A percentile compares a stretch with the other conserved stretches of the same genome.
phyloP scores from a whole-genome alignment of 2,329 filamentous ascomycete species.

The Aspergillus candidus region DNA sequence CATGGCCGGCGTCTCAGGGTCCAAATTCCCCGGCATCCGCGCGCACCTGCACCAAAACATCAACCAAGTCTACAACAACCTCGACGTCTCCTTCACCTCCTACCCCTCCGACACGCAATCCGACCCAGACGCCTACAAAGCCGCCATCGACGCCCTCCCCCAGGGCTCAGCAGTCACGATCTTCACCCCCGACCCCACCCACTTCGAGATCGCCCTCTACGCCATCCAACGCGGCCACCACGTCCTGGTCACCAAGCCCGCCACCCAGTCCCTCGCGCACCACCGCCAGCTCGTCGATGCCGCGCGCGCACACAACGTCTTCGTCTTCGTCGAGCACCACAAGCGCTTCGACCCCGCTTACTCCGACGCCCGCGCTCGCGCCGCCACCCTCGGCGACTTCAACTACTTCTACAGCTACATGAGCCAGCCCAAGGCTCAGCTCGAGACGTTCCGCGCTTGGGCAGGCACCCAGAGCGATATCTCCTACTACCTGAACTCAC shows the following conservation, averaged over 20 bases:
- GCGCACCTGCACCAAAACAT: constrained; percentile 86
- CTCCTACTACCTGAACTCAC: constrained; percentile 91
- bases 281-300: constrained; percentile 71
- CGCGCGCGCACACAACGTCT: constrained; percentile 68
- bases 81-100: constrained; percentile 80
- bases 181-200: constrained; percentile 90
- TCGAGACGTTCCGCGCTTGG: constrained; percentile 94
- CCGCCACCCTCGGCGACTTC: constrained; percentile 77
- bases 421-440: constrained; percentile 84
- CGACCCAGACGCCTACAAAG: constrained; percentile 79
- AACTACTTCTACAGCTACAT: constrained; percentile 99
- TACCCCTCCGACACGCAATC: constrained; percentile 67
- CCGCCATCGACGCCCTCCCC: constrained; percentile 74
- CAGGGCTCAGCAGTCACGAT: constrained; percentile 88
- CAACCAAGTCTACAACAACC: constrained; percentile 74
- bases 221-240: constrained; percentile 83
- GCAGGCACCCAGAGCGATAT: constrained; percentile 89
- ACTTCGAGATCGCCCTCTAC: constrained; percentile 87
- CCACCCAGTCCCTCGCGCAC: constrained; percentile 74
- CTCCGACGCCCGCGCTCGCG: constrained; percentile 74
- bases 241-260: constrained; percentile 90
- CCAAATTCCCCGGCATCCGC: constrained; percentile 86
- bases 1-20: constrained; percentile 86
- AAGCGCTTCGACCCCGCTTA: constrained; percentile 95
- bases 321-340: constrained; percentile 93